These are phyloP conservation scores for Chalciporus sp. DNA, from an alignment of 1,284 basidiomycete species.

Conservation along the genomic window DNA sequence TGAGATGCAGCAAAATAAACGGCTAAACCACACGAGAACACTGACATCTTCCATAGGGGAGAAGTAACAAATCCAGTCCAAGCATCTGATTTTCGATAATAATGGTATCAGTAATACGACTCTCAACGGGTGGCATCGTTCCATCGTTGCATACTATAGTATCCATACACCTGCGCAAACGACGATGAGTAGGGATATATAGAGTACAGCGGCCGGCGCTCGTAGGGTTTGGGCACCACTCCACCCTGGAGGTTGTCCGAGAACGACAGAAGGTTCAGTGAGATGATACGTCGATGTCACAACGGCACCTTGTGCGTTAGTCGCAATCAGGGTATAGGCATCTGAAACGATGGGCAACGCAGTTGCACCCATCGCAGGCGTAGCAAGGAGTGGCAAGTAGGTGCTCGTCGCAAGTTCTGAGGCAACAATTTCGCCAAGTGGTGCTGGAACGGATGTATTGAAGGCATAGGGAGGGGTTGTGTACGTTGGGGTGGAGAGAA, in stretches of 20 bases:
- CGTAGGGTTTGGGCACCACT: slow-evolving; percentile 17
- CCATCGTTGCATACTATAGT: slow-evolving; percentile 12
- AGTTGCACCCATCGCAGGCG: slow-evolving; percentile 39
- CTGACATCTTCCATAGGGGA: neutral
- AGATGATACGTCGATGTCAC: slow-evolving; percentile 48
- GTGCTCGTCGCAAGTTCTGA: slow-evolving; percentile 70
- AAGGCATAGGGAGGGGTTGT: slow-evolving; percentile 71
- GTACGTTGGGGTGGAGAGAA: slow-evolving; percentile 67
- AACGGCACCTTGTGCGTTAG: slow-evolving; percentile 45
- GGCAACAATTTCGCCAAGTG: slow-evolving; percentile 52
- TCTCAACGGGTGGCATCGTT: neutral
- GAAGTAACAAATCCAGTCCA: neutral
- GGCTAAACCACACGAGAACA: neutral
- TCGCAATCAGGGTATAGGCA: slow-evolving; percentile 47
- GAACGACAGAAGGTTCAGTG: slow-evolving; percentile 41
- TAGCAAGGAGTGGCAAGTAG: slow-evolving; percentile 58
- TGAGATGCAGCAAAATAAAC: neutral
- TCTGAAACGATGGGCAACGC: slow-evolving; percentile 51
- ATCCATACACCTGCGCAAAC: slow-evolving; percentile 17
- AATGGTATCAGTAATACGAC: neutral
- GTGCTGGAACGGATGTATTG: slow-evolving; percentile 63
- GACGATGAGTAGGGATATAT: slow-evolving; percentile 15
- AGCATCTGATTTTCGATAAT: neutral
- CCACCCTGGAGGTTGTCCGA: slow-evolving; percentile 53
- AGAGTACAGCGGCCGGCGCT: slow-evolving; percentile 12